Evolutionary conservation across 1,139 yeast genomes (phyloP).

Genomic region (Nematodospora anomalae): DNA sequence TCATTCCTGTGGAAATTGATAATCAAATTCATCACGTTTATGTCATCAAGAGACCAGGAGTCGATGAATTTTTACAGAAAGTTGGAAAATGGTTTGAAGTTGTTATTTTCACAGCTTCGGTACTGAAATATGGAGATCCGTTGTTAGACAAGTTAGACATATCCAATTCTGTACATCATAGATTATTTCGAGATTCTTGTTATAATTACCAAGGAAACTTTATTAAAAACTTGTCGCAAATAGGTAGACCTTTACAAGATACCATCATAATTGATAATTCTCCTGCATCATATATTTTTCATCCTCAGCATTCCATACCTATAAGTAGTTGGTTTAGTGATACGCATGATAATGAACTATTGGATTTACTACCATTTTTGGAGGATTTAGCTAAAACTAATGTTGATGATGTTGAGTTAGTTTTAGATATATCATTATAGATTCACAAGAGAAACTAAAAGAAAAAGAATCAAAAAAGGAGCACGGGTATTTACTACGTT

Average conservation of each 20-base stretch:
- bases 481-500: no score
- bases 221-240: slow-evolving; percentile 87
- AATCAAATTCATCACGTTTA: slow-evolving; percentile 90
- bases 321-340: slow-evolving; percentile 98
- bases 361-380: slow-evolving; percentile 87
- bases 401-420: slow-evolving; percentile 82
- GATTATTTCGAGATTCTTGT: slow-evolving; percentile 81
- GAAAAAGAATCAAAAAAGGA: no score
- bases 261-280: slow-evolving; percentile 92
- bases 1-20: slow-evolving; percentile 83
- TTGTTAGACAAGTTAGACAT: slow-evolving; percentile 82
- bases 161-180: slow-evolving; percentile 75
- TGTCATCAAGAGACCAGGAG: slow-evolving; percentile 97
- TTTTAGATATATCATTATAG: slow-evolving; percentile 66
- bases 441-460: slow-evolving; percentile 2
- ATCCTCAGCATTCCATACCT: slow-evolving; percentile 98
- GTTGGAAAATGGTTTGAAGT: slow-evolving; percentile 91
- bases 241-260: slow-evolving; percentile 88
- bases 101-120: slow-evolving; percentile 96
- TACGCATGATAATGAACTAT: slow-evolving; percentile 91
- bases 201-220: slow-evolving; percentile 79
- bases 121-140: slow-evolving; percentile 94
- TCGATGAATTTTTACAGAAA: slow-evolving; percentile 80
- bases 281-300: slow-evolving; percentile 95
- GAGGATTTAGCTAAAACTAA: slow-evolving; percentile 70